Base-by-base conservation (phyloP, 192 early-diverging fungal genomes). In the Geranomyces michiganensis region DNA sequence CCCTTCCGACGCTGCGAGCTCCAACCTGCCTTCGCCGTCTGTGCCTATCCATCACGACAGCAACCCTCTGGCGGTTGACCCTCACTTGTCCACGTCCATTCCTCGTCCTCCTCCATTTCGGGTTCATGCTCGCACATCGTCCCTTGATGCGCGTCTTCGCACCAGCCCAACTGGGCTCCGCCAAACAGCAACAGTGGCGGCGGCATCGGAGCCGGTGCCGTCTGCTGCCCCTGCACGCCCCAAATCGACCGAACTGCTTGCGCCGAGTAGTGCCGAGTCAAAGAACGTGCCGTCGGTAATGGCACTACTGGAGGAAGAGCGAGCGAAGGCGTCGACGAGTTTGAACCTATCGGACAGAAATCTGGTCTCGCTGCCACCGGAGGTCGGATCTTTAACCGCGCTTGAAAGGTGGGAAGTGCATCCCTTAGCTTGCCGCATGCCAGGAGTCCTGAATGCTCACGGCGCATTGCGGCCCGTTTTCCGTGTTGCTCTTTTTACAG, bases 321-420 rank as follows among this genome's bases (percentile, higher is more conserved):
- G 56, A 22, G 56, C 56, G 17, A 69, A 69, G 30, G 53, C 9
- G 5, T 36, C 67, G 14, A 32, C 41, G 8, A 69, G 67, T 41
- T 43, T 69, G 56, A 69, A 69, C 53, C 32, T 69, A 41, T 49
- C 48, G 36, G 55, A 69, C 8, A 2, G 67, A 24, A 41, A 31
- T 9, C 29, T 69, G 53, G 15, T 29, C 4, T 32, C 30, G 4
- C 33, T 69, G 56, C 67, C 67, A 14, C 67, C 67, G 14, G 67
- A 69, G 29, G 56, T 69, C 14, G 55, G 56, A 17, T 1, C 24
- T 7, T 21, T 69, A 14, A 19, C 56, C 26, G 9, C 26, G 19
- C 32, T 69, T 51, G 67, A 69, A 36, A 56, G 67, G 67, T 67
- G 24, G 32, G 65, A 14, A 41, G 5, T 41, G 10, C 14, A 43